These are phyloP conservation scores for Diaporthe citriasiana DNA, from an alignment of 2,329 filamentous ascomycete species.

Conservation along the genomic window DNA sequence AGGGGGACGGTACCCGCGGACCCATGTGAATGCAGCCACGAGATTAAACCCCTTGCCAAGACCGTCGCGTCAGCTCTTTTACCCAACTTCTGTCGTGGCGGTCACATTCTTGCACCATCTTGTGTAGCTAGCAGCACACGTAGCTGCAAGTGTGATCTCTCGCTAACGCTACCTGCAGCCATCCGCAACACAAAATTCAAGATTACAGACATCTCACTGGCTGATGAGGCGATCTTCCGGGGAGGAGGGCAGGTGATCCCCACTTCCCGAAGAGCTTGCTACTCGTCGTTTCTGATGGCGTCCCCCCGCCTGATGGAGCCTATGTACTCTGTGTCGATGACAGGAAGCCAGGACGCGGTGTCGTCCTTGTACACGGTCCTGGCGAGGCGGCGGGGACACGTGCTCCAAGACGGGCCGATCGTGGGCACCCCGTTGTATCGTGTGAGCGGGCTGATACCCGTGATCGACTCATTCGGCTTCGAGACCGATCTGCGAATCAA, in stretches of 20 bases:
- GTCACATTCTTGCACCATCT: slow-evolving; percentile 11
- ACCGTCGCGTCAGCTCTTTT: slow-evolving; percentile 35
- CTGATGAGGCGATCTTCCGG: slow-evolving; percentile 91
- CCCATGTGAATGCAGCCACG: slow-evolving; percentile 35
- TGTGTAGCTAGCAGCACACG: slow-evolving; percentile 3
- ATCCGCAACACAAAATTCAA: slow-evolving; percentile 99
- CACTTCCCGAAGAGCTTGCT: slow-evolving; percentile 91
- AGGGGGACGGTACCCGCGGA: slow-evolving; percentile 36
- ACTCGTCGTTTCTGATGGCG: slow-evolving; percentile 97
- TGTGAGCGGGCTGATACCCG: slow-evolving; percentile 90
- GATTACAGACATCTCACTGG: slow-evolving; percentile 90
- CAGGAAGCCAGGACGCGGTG: slow-evolving; percentile 90
- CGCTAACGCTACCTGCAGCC: slow-evolving; percentile 62
- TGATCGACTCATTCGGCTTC: slow-evolving; percentile 98
- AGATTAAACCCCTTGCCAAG: slow-evolving; percentile 18
- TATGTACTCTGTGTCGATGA: slow-evolving; percentile 92
- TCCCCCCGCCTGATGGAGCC: slow-evolving; percentile 97
- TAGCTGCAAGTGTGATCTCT: slow-evolving; percentile 24
- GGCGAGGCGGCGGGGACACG: slow-evolving; percentile 88
- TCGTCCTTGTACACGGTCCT: slow-evolving; percentile 93
- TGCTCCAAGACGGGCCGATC: slow-evolving; percentile 93
- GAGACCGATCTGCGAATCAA: slow-evolving; percentile 97
- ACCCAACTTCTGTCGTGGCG: slow-evolving; percentile 18
- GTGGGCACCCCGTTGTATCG: slow-evolving; percentile 95
- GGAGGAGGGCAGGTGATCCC: slow-evolving; percentile 98